Conservation (phyloP, 2,329 filamentous ascomycete genomes). For the Cladosporium sp. region DNA sequence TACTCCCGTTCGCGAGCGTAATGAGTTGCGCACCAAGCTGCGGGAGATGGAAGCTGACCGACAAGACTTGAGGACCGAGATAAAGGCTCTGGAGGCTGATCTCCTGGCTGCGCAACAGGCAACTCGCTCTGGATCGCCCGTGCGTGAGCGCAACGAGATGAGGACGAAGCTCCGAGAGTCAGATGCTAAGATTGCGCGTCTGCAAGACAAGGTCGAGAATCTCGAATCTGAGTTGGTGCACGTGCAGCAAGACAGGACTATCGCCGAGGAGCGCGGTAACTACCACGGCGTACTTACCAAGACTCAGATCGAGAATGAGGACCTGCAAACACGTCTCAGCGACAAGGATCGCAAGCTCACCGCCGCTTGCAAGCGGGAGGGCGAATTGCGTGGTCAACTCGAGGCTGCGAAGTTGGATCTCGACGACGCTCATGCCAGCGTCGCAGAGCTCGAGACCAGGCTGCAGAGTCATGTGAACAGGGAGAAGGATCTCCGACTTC, state of each 20-base stretch:
- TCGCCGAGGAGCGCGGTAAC: slow-evolving; percentile 58
- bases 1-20: slow-evolving; percentile 37
- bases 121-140: slow-evolving; percentile 37
- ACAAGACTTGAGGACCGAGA: slow-evolving; percentile 34
- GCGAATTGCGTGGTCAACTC: slow-evolving; percentile 65
- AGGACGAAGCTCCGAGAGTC: slow-evolving; percentile 37
- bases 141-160: slow-evolving; percentile 37
- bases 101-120: slow-evolving; percentile 43
- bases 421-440: slow-evolving; percentile 57
- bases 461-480: slow-evolving; percentile 29
- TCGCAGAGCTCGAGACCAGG: slow-evolving; percentile 43
- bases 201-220: slow-evolving; percentile 58
- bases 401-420: slow-evolving; percentile 52
- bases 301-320: slow-evolving; percentile 54
- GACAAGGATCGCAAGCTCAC: slow-evolving; percentile 68
- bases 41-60: slow-evolving; percentile 33
- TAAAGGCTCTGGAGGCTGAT: slow-evolving; percentile 39
- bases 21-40: slow-evolving; percentile 36
- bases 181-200: slow-evolving; percentile 36
- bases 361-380: slow-evolving; percentile 57
- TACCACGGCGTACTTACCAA: slow-evolving; percentile 62
- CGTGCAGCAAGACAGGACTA: slow-evolving; percentile 52
- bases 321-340: slow-evolving; percentile 68
- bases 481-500: slow-evolving; percentile 41
- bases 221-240: slow-evolving; percentile 59